A percentile compares a stretch with the other conserved stretches of the same genome.
Conservation (phyloP, 148 eudicot genomes). For the Rhododendron henanense region DNA sequence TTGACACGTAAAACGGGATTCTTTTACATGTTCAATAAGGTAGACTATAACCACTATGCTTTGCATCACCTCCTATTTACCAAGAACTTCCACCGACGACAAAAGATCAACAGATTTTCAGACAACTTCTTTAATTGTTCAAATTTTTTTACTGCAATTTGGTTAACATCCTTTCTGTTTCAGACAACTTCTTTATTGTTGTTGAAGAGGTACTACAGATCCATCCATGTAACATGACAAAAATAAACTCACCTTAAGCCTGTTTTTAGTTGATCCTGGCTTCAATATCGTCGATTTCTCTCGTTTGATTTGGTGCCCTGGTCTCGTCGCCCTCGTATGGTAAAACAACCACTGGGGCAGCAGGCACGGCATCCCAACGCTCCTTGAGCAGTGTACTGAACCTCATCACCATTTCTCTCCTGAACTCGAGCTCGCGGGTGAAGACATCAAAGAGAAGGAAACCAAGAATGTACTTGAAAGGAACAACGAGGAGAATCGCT, state of each 20-base stretch:
- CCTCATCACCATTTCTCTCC: slow-evolving; percentile 58
- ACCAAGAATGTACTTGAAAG: slow-evolving; percentile 70
- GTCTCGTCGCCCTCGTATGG: slow-evolving; percentile 57
- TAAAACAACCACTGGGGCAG: slow-evolving; percentile 68
- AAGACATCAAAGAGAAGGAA: slow-evolving; percentile 66
- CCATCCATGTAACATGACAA: not conserved
- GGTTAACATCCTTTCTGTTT: too few species aligned
- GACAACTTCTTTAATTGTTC: too few species aligned
- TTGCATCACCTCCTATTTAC: too few species aligned
- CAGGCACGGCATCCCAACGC: slow-evolving; percentile 89
- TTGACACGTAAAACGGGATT: too few species aligned
- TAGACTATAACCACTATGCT: too few species aligned
- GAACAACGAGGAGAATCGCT: slow-evolving; percentile 54
- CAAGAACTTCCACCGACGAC: too few species aligned
- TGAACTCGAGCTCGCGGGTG: slow-evolving; percentile 74
- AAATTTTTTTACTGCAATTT: too few species aligned
- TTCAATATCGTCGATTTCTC: slow-evolving; percentile 17
- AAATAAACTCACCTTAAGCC: slow-evolving; percentile 20
- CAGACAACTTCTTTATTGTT: too few species aligned
- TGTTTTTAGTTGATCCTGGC: slow-evolving; percentile 20
- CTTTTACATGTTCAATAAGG: too few species aligned
- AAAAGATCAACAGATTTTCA: too few species aligned
- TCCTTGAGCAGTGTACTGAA: slow-evolving; percentile 68
- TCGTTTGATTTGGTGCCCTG: slow-evolving; percentile 19
- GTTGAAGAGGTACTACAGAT: not conserved